phyloP scores from a whole-genome alignment of 495 filamentous ascomycete species.

The Clavariopsis aquatica region DNA sequence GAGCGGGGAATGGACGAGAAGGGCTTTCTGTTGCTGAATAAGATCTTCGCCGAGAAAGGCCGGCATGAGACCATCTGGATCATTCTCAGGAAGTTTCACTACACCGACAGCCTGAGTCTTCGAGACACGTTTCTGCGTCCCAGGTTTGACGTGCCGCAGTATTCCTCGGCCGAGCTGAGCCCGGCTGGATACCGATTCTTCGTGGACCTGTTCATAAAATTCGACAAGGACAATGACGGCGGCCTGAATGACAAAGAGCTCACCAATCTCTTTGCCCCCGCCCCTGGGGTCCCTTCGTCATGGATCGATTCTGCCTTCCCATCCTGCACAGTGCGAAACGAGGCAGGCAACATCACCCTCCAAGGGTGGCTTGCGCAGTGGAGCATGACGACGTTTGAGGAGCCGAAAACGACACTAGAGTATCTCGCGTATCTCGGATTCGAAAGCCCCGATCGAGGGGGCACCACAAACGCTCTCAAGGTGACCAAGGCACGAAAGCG shows the following conservation, averaged over 20 bases:
- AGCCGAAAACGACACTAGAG: slow-evolving; percentile 89
- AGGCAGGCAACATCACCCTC: slow-evolving; percentile 90
- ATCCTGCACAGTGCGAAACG: slow-evolving; percentile 89
- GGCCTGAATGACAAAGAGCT: slow-evolving; percentile 85
- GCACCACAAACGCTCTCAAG: slow-evolving; percentile 80
- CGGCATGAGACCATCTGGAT: slow-evolving; percentile 99
- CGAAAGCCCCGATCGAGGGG: slow-evolving; percentile 61
- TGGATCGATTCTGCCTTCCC: slow-evolving; percentile 89
- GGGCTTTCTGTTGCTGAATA: slow-evolving; percentile 88
- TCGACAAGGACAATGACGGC: slow-evolving; percentile 96
- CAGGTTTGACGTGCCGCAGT: slow-evolving; percentile 88
- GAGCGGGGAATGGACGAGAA: slow-evolving; percentile 74
- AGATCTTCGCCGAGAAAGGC: slow-evolving; percentile 93
- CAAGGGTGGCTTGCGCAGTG: slow-evolving; percentile 98
- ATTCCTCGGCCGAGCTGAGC: slow-evolving; percentile 88
- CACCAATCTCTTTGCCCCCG: slow-evolving; percentile 84
- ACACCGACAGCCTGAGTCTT: slow-evolving; percentile 88
- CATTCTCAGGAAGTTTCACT: slow-evolving; percentile 92
- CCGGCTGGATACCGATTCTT: slow-evolving; percentile 96
- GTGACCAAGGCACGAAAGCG: slow-evolving; percentile 88
- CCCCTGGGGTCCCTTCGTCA: slow-evolving; percentile 79
- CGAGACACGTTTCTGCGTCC: slow-evolving; percentile 91
- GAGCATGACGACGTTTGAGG: slow-evolving; percentile 98
- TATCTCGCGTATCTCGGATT: slow-evolving; percentile 97
- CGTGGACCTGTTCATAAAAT: slow-evolving; percentile 90